A percentile compares a stretch with the other conserved stretches of the same genome.
These are phyloP conservation scores for Lentinula lateritia DNA, from an alignment of 768 basidiomycete species.

Conservation along the genomic window DNA sequence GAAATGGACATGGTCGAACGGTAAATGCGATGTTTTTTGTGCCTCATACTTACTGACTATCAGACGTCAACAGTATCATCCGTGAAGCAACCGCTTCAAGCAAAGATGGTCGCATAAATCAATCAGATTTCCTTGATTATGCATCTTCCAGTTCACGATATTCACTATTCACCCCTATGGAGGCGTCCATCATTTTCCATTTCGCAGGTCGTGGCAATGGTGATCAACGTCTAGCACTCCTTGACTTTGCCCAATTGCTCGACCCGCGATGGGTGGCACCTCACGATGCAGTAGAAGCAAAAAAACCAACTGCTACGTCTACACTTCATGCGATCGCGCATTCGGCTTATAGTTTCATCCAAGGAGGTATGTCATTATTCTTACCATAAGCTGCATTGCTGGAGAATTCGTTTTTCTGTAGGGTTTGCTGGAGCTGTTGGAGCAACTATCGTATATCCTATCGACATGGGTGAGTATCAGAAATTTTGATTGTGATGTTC, in stretches of 20 bases:
- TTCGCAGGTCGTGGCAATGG: conserved; percentile 82
- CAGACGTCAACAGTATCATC: conserved; percentile 52
- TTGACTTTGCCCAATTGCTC: conserved; percentile 90
- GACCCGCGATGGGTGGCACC: conserved; percentile 87
- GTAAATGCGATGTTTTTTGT: conserved; percentile 27
- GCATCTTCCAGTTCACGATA: conserved; percentile 85
- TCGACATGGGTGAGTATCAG: conserved; percentile 71
- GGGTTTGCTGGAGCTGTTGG: conserved; percentile 91
- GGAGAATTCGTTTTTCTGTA: conserved; percentile 23
- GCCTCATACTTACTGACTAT: conserved; percentile 8
- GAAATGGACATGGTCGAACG: conserved; percentile 98
- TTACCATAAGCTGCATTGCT: neutral
- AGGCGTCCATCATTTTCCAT: conserved; percentile 97
- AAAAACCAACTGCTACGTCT: conserved; percentile 27
- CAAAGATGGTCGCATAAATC: conserved; percentile 93
- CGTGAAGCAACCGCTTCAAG: conserved; percentile 86
- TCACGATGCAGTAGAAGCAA: conserved; percentile 41
- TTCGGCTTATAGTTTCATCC: conserved; percentile 81
- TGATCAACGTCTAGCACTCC: conserved; percentile 66
- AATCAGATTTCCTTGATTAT: conserved; percentile 92
- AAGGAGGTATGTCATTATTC: conserved; percentile 57
- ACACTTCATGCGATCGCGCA: conserved; percentile 53
- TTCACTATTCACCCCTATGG: conserved; percentile 95
- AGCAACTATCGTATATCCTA: conserved; percentile 97
- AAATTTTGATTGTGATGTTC: neutral